Conservation (phyloP, 2,329 filamentous ascomycete species). For the Cytospora mali region DNA sequence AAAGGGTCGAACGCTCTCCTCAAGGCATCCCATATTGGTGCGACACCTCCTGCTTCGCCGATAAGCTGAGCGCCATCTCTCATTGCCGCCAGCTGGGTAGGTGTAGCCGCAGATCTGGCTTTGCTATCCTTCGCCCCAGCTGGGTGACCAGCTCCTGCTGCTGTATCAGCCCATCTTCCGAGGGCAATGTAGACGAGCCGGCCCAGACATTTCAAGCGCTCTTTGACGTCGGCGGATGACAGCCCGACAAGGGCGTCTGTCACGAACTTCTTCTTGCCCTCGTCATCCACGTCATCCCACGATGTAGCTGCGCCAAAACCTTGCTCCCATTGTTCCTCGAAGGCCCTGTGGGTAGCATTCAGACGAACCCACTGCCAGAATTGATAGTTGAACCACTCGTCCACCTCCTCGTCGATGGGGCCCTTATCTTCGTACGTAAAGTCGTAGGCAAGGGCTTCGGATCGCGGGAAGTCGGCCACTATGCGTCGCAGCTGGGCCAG, state of each 20-base stretch:
- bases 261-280: constrained; percentile 61
- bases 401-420: constrained; percentile 81
- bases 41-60: constrained; percentile 53
- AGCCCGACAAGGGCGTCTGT: constrained; percentile 50
- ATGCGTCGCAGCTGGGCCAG: constrained; percentile 73
- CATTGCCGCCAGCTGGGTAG: constrained; percentile 62
- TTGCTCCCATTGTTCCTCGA: constrained; percentile 73
- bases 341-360: constrained; percentile 73
- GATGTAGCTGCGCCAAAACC: constrained; percentile 49
- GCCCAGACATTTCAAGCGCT: constrained; percentile 57
- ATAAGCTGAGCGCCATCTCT: constrained; percentile 56
- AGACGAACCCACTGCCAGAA: constrained; percentile 83
- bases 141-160: constrained; percentile 48
- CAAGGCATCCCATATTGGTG: constrained; percentile 55
- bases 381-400: constrained; percentile 97
- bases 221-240: constrained; percentile 47
- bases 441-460: constrained; percentile 76
- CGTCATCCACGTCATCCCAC: constrained; percentile 68
- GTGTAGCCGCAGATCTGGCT: constrained; percentile 54
- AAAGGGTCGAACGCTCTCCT: constrained; percentile 53
- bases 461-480: constrained; percentile 71
- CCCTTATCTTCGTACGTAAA: constrained; percentile 78
- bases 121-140: constrained; percentile 42
- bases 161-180: constrained; percentile 71
- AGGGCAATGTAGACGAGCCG: constrained; percentile 64